phyloP scores from a whole-genome alignment of 768 basidiomycete species.

The Pleurotus salmoneostramineus region DNA sequence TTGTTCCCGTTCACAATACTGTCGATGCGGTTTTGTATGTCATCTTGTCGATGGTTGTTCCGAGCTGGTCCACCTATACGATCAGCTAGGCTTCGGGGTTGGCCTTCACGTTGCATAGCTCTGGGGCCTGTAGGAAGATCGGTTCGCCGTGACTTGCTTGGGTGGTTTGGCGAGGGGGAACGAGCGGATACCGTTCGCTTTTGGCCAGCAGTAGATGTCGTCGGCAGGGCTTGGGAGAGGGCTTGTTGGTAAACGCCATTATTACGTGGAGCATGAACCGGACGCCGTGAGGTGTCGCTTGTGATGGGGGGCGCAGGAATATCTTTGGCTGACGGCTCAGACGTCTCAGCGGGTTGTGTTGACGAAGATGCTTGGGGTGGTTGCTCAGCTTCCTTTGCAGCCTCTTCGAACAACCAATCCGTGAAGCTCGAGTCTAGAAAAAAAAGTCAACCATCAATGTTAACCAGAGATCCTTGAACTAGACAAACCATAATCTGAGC shows the following conservation, averaged over 20 bases:
- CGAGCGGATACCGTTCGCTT: conserved; percentile 66
- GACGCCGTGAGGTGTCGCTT: conserved; percentile 39
- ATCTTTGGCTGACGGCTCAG: conserved; percentile 16
- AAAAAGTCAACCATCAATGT: conserved; percentile 3
- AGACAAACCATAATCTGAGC: conserved; percentile 71
- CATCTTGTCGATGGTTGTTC: conserved; percentile 45
- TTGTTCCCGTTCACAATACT: conserved; percentile 62
- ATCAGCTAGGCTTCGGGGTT: conserved; percentile 71
- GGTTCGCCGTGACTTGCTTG: conserved; percentile 68
- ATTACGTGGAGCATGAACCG: conserved; percentile 44
- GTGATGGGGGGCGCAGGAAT: conserved; percentile 22
- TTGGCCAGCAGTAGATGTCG: conserved; percentile 44
- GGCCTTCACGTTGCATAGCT: conserved; percentile 60
- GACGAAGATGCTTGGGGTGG: conserved; percentile 31
- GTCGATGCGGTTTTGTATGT: conserved; percentile 73
- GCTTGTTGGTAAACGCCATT: conserved; percentile 71
- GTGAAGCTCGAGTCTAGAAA: conserved; percentile 74
- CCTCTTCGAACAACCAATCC: conserved; percentile 84
- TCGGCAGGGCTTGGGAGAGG: conserved; percentile 57
- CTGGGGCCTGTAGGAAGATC: conserved; percentile 85
- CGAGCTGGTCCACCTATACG: conserved; percentile 62
- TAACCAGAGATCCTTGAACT: neutral
- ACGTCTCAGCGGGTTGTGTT: conserved; percentile 23
- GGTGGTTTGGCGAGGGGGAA: conserved; percentile 62
- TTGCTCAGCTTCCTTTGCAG: conserved; percentile 58